These are phyloP conservation scores for Aspergillus arachidicola DNA, from an alignment of 2,329 filamentous ascomycete genomes.

Conservation along the genomic window DNA sequence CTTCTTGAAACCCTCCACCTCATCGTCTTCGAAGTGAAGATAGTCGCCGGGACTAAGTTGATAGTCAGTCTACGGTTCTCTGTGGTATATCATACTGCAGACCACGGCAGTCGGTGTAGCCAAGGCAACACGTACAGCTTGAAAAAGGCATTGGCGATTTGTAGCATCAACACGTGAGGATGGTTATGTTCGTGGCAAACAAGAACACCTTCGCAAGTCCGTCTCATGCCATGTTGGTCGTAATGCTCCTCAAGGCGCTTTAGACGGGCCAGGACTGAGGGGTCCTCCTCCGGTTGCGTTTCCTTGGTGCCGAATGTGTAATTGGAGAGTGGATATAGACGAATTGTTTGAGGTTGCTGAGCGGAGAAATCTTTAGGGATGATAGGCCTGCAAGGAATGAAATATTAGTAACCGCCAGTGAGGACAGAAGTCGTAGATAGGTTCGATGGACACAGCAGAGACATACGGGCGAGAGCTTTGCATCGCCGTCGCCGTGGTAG, in stretches of 20 bases:
- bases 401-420: constrained; percentile 12
- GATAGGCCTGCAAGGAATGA: constrained; percentile 58
- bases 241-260: constrained; percentile 97
- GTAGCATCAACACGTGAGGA: constrained; percentile 96
- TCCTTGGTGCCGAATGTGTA: constrained; percentile 99
- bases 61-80: constrained; percentile 4
- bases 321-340: constrained; percentile 92
- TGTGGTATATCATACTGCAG: neutral
- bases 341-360: constrained; percentile 86
- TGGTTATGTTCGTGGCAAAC: constrained; percentile 99
- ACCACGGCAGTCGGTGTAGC: neutral
- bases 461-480: constrained; percentile 72
- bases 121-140: constrained; percentile 65
- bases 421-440: neutral
- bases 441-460: neutral
- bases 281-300: constrained; percentile 96
- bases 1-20: constrained; percentile 91
- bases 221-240: constrained; percentile 86
- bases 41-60: constrained; percentile 79
- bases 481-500: constrained; percentile 73
- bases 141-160: constrained; percentile 99
- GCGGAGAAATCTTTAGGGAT: constrained; percentile 82
- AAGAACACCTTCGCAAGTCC: constrained; percentile 94
- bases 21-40: constrained; percentile 80
- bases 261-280: constrained; percentile 87